Conservation (phyloP, 2,329 filamentous ascomycete species). For the Hirsutella minnesotensis region DNA sequence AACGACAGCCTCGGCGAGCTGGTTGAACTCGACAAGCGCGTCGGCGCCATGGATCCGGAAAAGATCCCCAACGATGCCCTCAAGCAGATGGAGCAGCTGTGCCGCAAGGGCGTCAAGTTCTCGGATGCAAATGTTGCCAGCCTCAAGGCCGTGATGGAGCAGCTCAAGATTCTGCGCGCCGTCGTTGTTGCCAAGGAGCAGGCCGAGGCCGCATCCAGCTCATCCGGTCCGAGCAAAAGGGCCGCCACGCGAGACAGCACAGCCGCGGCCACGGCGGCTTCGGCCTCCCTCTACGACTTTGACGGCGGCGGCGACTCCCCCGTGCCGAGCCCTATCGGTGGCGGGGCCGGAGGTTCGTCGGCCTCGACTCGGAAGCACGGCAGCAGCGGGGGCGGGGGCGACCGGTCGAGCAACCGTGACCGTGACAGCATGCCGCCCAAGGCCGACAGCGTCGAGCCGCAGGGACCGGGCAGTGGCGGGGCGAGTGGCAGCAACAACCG, state of each 20-base stretch:
- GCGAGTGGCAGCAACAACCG: constrained; percentile 18
- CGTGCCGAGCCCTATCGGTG: constrained; percentile 29
- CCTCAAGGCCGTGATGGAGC: constrained; percentile 27
- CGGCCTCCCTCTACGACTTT: constrained; percentile 30
- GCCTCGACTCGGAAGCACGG: constrained; percentile 2
- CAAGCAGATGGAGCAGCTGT: constrained; percentile 30
- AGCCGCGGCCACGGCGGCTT: constrained; percentile 11
- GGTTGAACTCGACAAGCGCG: constrained; percentile 27
- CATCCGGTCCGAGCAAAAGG: constrained; percentile 11
- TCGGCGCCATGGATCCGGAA: constrained; percentile 24
- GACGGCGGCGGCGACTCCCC: constrained; percentile 32
- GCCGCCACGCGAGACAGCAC: constrained; percentile 10
- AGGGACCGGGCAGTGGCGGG: constrained; percentile 5
- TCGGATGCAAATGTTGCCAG: constrained; percentile 25
- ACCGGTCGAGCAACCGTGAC: constrained; percentile 25
- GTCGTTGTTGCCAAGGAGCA: constrained; percentile 32
- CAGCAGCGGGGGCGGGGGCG: constrained; percentile 4
- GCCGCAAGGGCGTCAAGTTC: constrained; percentile 28
- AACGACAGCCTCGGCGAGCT: constrained; percentile 28
- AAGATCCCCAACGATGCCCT: constrained; percentile 24
- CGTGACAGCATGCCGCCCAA: constrained; percentile 44
- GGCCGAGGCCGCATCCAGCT: constrained; percentile 14
- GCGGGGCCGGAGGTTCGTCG: constrained; percentile 1
- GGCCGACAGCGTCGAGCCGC: constrained; percentile 40
- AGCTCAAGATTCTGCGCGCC: constrained; percentile 29